phyloP scores from a whole-genome alignment of 78 protist genomes.

The Dictyostelium firmibasis region DNA sequence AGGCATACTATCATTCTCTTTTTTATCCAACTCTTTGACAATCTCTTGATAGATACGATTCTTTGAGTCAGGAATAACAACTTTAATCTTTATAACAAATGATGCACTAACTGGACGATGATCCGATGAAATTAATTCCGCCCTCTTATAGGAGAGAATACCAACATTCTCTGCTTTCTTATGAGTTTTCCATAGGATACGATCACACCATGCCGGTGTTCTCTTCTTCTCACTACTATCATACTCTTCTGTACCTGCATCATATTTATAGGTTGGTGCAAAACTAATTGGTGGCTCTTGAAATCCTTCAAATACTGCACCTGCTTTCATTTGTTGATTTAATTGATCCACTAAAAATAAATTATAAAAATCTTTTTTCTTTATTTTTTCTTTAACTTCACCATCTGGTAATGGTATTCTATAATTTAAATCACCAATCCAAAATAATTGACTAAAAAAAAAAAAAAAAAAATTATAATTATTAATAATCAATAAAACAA shows the following conservation, averaged over 20 bases:
- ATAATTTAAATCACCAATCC: conserved; percentile 96
- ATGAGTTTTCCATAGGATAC: conserved; percentile 78
- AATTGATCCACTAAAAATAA: conserved; percentile 86
- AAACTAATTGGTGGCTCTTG: conserved; percentile 89
- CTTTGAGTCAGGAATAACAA: conserved; percentile 58
- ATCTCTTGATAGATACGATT: conserved; percentile 59
- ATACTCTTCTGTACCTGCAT: conserved; percentile 80
- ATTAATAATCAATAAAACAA: neutral
- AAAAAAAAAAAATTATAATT: neutral
- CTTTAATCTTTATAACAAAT: conserved; percentile 39
- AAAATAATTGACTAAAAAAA: conserved; percentile 75
- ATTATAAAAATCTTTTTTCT: conserved; percentile 28
- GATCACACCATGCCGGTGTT: conserved; percentile 93
- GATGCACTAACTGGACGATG: conserved; percentile 89
- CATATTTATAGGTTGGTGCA: conserved; percentile 96
- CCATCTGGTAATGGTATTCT: conserved; percentile 84
- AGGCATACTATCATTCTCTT: conserved; percentile 89
- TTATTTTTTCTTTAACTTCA: conserved; percentile 62
- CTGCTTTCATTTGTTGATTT: conserved; percentile 25
- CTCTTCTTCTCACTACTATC: conserved; percentile 89
- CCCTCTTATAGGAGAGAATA: conserved; percentile 16
- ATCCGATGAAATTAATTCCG: conserved; percentile 81
- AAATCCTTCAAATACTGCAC: conserved; percentile 88
- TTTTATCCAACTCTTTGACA: conserved; percentile 72
- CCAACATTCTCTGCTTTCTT: conserved; percentile 58